Conservation (phyloP, 257 asterid species). For the Solanum peruvianum region DNA sequence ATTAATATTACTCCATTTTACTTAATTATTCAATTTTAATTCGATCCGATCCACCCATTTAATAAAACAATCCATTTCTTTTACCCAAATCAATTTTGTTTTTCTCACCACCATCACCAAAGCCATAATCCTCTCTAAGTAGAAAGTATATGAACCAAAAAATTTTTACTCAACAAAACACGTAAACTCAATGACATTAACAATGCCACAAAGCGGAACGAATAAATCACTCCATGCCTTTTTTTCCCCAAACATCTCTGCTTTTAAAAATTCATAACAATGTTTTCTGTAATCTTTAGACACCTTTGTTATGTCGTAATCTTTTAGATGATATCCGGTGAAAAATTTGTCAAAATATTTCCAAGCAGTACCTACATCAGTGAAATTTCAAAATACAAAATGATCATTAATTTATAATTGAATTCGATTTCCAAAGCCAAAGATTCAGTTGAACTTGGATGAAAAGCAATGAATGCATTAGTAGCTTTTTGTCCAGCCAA, state of each 20-base stretch:
- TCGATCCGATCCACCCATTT: too few species aligned
- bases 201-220: conserved; percentile 2
- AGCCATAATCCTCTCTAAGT: too few species aligned
- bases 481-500: conserved; percentile 1
- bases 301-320: conserved; percentile 30
- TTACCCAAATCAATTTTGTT: too few species aligned
- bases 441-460: not conserved
- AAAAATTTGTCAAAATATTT: conserved; percentile 25
- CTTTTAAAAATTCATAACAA: conserved; percentile 10
- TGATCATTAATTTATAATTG: too few species aligned
- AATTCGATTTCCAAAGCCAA: not conserved
- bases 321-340: conserved; percentile 23
- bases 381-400: conserved; percentile 2
- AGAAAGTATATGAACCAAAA: too few species aligned
- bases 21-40: too few species aligned
- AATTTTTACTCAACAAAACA: not conserved
- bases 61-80: too few species aligned
- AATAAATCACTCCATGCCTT: conserved; percentile 30
- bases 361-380: conserved; percentile 32
- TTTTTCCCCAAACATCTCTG: conserved; percentile 33
- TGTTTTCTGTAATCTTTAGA: conserved; percentile 31
- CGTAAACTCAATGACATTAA: conserved; percentile 12
- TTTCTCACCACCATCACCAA: too few species aligned
- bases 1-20: too few species aligned
- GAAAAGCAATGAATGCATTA: not conserved